Conservation (phyloP, 257 asterid genomes). For the Ajuga chamaepitys region DNA sequence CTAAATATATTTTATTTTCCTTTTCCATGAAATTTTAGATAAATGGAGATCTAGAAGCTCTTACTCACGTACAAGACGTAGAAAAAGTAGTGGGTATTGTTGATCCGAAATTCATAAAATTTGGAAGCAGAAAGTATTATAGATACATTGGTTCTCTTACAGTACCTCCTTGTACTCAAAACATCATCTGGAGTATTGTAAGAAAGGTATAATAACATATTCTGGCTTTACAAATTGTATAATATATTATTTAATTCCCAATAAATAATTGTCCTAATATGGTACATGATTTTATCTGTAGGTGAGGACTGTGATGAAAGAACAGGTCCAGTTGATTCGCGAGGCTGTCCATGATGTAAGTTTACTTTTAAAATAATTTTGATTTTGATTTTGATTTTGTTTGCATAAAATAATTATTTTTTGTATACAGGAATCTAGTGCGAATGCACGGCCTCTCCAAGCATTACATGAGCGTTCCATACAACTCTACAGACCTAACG, state of each 20-base stretch:
- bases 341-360: slow-evolving; percentile 44
- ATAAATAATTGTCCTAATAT: background rate
- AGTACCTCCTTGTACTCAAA: slow-evolving; percentile 65
- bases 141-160: slow-evolving; percentile 75
- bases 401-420: background rate
- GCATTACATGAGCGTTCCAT: slow-evolving; percentile 27
- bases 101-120: slow-evolving; percentile 31
- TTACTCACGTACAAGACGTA: slow-evolving; percentile 14
- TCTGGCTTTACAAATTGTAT: no score
- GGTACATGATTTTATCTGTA: background rate
- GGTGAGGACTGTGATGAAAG: slow-evolving; percentile 51
- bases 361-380: background rate
- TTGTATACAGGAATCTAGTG: slow-evolving; percentile 26
- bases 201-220: no score
- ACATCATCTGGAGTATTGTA: slow-evolving; percentile 50
- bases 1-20: background rate
- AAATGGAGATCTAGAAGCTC: slow-evolving; percentile 16
- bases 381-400: no score
- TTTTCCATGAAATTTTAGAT: slow-evolving; percentile 18
- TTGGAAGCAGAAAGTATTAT: slow-evolving; percentile 51
- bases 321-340: slow-evolving; percentile 49
- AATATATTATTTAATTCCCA: background rate
- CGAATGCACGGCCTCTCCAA: slow-evolving; percentile 53
- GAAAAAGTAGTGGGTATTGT: slow-evolving; percentile 34
- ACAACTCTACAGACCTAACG: slow-evolving; percentile 29